Percentiles rank a stretch among this genome's conserved stretches.
Evolutionary conservation across 225 moss, liverwort and hornwort genomes (phyloP).

Genomic region (Asterella californica): DNA sequence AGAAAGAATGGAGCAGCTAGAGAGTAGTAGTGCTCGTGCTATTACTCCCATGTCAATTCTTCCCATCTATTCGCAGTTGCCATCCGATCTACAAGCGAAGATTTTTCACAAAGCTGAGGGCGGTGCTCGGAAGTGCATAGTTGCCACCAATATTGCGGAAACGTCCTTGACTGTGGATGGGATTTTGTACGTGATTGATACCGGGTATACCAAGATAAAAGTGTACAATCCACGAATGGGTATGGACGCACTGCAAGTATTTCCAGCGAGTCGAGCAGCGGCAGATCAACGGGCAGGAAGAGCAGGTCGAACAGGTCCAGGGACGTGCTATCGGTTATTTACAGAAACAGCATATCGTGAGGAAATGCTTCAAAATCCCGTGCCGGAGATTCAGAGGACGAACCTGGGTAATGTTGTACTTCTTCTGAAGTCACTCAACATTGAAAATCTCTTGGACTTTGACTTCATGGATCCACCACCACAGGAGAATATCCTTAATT

Average conservation of each 20-base stretch:
- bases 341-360: constrained; percentile 92
- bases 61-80: constrained; percentile 95
- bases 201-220: constrained; percentile 96
- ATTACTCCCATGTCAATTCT: constrained; percentile 79
- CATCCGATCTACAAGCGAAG: constrained; percentile 95
- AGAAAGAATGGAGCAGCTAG: constrained; percentile 91
- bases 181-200: constrained; percentile 93
- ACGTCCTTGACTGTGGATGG: constrained; percentile 97
- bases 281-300: constrained; percentile 96
- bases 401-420: constrained; percentile 84
- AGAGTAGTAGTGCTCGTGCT: constrained; percentile 64
- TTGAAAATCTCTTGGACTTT: constrained; percentile 84
- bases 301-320: constrained; percentile 95
- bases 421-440: constrained; percentile 85
- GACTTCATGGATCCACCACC: constrained; percentile 99
- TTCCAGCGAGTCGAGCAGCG: constrained; percentile 94
- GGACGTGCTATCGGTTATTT: constrained; percentile 83
- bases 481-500: constrained; percentile 94
- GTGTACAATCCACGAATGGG: constrained; percentile 99
- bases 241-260: constrained; percentile 99
- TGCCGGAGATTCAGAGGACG: constrained; percentile 97
- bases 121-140: constrained; percentile 96
- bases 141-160: constrained; percentile 98
- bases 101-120: constrained; percentile 97
- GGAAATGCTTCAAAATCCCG: constrained; percentile 97